Base-by-base conservation (phyloP, 306 rosid genomes). In the Crotalaria pallida region DNA sequence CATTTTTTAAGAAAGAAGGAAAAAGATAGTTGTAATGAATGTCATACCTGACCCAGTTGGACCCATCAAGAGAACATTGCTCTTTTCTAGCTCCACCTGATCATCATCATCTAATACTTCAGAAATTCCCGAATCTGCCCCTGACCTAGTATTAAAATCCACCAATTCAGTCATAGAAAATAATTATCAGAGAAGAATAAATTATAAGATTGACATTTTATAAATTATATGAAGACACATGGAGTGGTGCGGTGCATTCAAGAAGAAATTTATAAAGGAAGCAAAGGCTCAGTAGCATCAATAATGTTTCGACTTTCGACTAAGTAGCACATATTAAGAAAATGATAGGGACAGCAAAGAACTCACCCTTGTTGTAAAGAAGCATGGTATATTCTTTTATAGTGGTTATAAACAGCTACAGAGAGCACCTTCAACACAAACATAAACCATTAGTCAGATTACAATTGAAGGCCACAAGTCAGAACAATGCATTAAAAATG, bases 1-100 rank as follows among this genome's bases (percentile, higher is more conserved):
- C 58, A 33, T 26, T 61, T 57, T 26, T 58, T 16, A 38, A 26
- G 5, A 8, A 11, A 21, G 80, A 71, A 63, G 33, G 23, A 36
- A 11, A 15, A 45, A 38, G 4, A 58, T 13, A 8, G 44, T 11
- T 15, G 15, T 8, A 29, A 49, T 23, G 70, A 52, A 64, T 10
- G 21, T 58, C 67, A 77, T 74, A 90, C 96, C 96, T 10, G 97
- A 91, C 56, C 97, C 97, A 18, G 97, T 91, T 65, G 97, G 97
- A 66, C 96, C 97, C 96, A 91, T 91, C 81, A 91, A 76, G 67
- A 91, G 97, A 59, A 91, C 97, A 72, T 91, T 91, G 83, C 97
- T 90, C 87, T 90, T 90, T 77, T 90, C 97, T 18, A 90, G 85
- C 80, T 90, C 95, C 43, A 90, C 96, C 50, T 67, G 81, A 69